phyloP scores from a whole-genome alignment of 1,139 yeast species.

The Blastobotrys capitulatus region DNA sequence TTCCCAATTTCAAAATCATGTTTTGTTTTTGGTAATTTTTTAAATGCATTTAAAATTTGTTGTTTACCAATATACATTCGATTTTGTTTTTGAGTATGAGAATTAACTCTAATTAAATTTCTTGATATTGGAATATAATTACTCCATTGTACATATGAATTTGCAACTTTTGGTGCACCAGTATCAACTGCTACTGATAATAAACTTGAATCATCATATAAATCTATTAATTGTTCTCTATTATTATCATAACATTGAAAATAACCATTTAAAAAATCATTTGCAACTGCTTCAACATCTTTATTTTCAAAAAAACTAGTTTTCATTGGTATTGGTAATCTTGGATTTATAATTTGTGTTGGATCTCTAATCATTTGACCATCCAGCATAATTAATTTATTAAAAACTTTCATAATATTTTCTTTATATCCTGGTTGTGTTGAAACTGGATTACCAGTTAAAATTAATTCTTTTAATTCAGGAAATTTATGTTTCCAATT shows the following conservation, averaged over 20 bases:
- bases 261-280: slow-evolving; percentile 70
- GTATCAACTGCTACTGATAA: slow-evolving; percentile 64
- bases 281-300: slow-evolving; percentile 64
- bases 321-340: slow-evolving; percentile 42
- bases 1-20: slow-evolving; percentile 66
- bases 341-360: slow-evolving; percentile 44
- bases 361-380: slow-evolving; percentile 76
- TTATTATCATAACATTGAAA: slow-evolving; percentile 77
- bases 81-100: slow-evolving; percentile 47
- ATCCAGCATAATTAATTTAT: slow-evolving; percentile 71
- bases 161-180: slow-evolving; percentile 38
- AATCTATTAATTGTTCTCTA: slow-evolving; percentile 58
- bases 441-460: slow-evolving; percentile 73
- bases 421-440: slow-evolving; percentile 46
- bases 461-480: slow-evolving; percentile 64
- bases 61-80: slow-evolving; percentile 71
- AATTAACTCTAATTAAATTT: slow-evolving; percentile 65
- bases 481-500: slow-evolving; percentile 75
- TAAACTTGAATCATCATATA: slow-evolving; percentile 80
- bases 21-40: slow-evolving; percentile 64
- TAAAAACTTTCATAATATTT: slow-evolving; percentile 69
- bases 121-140: slow-evolving; percentile 54
- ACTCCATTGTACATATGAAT: slow-evolving; percentile 25
- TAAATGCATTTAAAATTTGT: slow-evolving; percentile 55
- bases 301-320: slow-evolving; percentile 76